phyloP scores from a whole-genome alignment of 1,139 yeast genomes.

The Yamadazyma dendronema region DNA sequence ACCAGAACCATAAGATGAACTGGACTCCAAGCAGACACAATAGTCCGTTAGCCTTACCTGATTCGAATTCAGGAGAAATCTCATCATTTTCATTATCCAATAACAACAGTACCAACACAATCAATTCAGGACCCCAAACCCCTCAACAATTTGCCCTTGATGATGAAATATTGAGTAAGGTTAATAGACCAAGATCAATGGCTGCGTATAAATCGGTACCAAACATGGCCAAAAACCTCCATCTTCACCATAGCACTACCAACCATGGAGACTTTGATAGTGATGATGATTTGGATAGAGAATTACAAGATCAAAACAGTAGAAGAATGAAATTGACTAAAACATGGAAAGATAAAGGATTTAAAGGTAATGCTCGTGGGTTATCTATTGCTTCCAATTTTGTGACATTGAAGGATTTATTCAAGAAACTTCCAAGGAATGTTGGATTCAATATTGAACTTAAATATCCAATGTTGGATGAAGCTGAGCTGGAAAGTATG shows the following conservation, averaged over 20 bases:
- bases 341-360: conserved; percentile 83
- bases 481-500: conserved; percentile 85
- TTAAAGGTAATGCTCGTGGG: conserved; percentile 90
- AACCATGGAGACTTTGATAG: conserved; percentile 13
- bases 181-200: conserved; percentile 41
- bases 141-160: conserved; percentile 30
- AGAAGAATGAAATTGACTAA: conserved; percentile 83
- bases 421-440: conserved; percentile 72
- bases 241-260: conserved; percentile 4
- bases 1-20: conserved; percentile 3
- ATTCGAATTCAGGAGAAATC: conserved; percentile 12
- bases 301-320: conserved; percentile 39
- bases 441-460: conserved; percentile 96
- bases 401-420: conserved; percentile 82
- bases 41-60: conserved; percentile 9
- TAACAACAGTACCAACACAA: neutral
- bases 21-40: conserved; percentile 8
- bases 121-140: conserved; percentile 4
- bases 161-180: conserved; percentile 36
- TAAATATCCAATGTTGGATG: conserved; percentile 94
- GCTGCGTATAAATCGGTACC: conserved; percentile 39
- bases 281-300: conserved; percentile 38
- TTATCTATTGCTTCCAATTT: conserved; percentile 87
- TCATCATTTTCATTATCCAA: conserved; percentile 7
- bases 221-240: conserved; percentile 13